Conservation (phyloP, 768 basidiomycete species). For the Podaxis sp. region DNA sequence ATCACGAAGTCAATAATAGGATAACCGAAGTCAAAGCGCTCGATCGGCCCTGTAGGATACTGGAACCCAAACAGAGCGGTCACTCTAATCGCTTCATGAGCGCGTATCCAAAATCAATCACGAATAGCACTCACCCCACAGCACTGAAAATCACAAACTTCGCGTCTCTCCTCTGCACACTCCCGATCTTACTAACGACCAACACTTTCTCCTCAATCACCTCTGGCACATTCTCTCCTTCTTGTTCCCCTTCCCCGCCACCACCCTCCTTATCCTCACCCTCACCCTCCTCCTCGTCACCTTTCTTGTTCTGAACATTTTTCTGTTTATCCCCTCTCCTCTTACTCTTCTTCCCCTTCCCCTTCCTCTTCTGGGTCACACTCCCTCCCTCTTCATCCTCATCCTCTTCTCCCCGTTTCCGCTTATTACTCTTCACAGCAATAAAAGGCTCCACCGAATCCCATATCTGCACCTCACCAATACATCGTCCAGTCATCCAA, state of each 20-base stretch:
- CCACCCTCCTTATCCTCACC: constrained; percentile 14
- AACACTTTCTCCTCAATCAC: constrained; percentile 38
- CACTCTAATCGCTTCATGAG: constrained; percentile 41
- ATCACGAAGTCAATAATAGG: constrained; percentile 62
- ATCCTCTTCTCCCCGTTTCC: constrained; percentile 29
- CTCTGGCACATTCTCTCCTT: constrained; percentile 5
- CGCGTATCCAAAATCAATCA: neutral
- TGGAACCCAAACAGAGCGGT: constrained; percentile 62
- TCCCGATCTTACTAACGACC: constrained; percentile 57
- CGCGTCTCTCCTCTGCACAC: constrained; percentile 36
- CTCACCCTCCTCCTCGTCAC: constrained; percentile 20
- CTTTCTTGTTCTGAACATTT: constrained; percentile 24
- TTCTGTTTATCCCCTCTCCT: constrained; percentile 20
- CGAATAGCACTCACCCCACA: constrained; percentile 57
- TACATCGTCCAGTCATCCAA: constrained; percentile 63
- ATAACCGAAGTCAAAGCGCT: constrained; percentile 47
- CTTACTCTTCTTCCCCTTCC: constrained; percentile 23
- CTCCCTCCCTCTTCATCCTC: constrained; percentile 24
- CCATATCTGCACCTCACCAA: constrained; percentile 52
- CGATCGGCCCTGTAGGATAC: constrained; percentile 28
- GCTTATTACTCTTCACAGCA: constrained; percentile 32
- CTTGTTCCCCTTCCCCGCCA: constrained; percentile 10
- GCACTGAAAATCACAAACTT: constrained; percentile 62
- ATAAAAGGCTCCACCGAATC: constrained; percentile 50
- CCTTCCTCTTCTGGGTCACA: constrained; percentile 21